These are phyloP conservation scores for Beta lomatogona DNA, from an alignment of 179 eudicot genomes.

Conservation along the genomic window DNA sequence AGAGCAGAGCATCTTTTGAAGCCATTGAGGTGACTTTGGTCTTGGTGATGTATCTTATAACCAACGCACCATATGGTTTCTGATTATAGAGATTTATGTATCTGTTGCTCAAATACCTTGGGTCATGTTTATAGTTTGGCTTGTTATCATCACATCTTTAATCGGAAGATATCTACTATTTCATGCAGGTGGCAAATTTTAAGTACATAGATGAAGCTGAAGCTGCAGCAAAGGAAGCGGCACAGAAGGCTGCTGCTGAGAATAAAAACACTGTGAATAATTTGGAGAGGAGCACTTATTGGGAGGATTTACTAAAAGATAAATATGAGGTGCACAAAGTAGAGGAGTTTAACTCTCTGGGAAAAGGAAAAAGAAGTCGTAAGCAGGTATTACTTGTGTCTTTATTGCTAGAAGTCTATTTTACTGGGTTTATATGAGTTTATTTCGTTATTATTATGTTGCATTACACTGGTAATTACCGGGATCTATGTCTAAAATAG, in stretches of 20 bases:
- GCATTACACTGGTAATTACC: too few relatives aligned
- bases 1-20: neutral
- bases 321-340: conserved; percentile 79
- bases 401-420: neutral
- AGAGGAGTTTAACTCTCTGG: conserved; percentile 87
- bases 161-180: neutral
- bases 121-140: neutral
- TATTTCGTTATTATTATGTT: too few relatives aligned
- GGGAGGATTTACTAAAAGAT: conserved; percentile 89
- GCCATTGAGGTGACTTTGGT: neutral
- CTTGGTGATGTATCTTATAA: neutral
- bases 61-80: neutral
- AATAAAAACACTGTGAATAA: conserved; percentile 47
- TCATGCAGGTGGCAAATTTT: conserved; percentile 85
- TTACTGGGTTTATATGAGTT: too few relatives aligned
- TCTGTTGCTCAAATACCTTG: neutral
- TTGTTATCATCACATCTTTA: neutral
- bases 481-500: too few relatives aligned
- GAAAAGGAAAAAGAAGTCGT: conserved; percentile 96
- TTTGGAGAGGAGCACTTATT: conserved; percentile 64
- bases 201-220: conserved; percentile 80
- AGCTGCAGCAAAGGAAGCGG: conserved; percentile 74
- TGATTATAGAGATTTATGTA: neutral
- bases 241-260: conserved; percentile 53
- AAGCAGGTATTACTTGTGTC: conserved; percentile 64